These are phyloP conservation scores for Haplosporangium sp. DNA, from an alignment of 371 early-diverging fungal genomes.

Conservation along the genomic window DNA sequence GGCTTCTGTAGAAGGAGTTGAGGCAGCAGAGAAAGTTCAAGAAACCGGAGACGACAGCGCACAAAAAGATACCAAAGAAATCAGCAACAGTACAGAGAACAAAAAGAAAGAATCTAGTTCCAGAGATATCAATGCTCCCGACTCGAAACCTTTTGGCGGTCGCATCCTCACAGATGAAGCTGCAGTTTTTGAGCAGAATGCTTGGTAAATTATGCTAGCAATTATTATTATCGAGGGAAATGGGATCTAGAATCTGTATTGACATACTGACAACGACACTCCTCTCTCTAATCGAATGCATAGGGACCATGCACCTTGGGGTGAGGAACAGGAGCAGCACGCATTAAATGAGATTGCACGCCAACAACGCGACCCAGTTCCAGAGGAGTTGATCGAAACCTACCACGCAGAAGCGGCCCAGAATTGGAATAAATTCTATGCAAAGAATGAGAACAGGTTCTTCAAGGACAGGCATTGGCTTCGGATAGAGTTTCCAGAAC, in stretches of 20 bases:
- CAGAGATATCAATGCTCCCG: constrained; percentile 34
- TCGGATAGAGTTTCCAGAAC: constrained; percentile 92
- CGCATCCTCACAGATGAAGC: constrained; percentile 68
- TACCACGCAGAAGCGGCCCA: constrained; percentile 53
- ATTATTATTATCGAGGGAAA: neutral
- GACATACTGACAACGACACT: neutral
- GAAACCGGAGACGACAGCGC: neutral
- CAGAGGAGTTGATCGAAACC: constrained; percentile 22
- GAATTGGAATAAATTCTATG: constrained; percentile 85
- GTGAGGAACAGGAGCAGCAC: constrained; percentile 72
- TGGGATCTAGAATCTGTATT: neutral
- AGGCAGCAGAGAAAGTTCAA: neutral
- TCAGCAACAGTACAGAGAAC: neutral
- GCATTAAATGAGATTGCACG: constrained; percentile 47
- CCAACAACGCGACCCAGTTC: constrained; percentile 31
- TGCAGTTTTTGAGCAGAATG: constrained; percentile 80
- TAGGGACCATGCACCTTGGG: constrained; percentile 89
- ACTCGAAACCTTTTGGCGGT: constrained; percentile 69
- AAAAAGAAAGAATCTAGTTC: constrained; percentile 54
- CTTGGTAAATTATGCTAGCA: constrained; percentile 66
- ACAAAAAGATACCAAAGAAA: neutral
- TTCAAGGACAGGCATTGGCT: constrained; percentile 98
- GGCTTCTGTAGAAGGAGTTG: neutral
- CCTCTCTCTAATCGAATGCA: neutral
- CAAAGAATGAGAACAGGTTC: constrained; percentile 92